These are phyloP conservation scores for Magnusiomyces sp. DNA, from an alignment of 1,139 yeast genomes.

Conservation along the genomic window DNA sequence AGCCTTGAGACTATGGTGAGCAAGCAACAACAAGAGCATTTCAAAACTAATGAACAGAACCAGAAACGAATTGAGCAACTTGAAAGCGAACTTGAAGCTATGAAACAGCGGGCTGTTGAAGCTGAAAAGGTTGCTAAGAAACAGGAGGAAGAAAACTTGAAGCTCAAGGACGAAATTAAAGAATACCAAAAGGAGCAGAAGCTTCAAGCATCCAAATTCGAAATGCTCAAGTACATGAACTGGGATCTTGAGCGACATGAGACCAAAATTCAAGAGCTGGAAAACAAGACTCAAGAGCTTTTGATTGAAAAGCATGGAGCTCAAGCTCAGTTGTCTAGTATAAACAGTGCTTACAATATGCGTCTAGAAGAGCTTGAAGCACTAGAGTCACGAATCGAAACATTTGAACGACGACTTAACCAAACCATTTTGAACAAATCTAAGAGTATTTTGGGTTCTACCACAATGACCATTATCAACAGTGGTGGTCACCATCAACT, in stretches of 20 bases:
- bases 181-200: constrained; percentile 1
- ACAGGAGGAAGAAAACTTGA: constrained; percentile 14
- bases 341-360: constrained; percentile 23
- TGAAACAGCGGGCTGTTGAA: constrained; percentile 7
- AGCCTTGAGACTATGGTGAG: neutral
- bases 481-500: neutral
- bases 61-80: constrained; percentile 2
- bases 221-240: constrained; percentile 12
- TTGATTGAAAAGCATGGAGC: constrained; percentile 20
- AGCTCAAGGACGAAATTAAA: constrained; percentile 11
- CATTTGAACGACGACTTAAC: constrained; percentile 24
- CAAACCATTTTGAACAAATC: constrained; percentile 27
- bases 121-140: constrained; percentile 11
- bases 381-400: constrained; percentile 25
- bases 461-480: constrained; percentile 27
- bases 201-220: neutral
- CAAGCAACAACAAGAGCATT: neutral
- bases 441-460: constrained; percentile 28
- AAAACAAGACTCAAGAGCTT: constrained; percentile 18
- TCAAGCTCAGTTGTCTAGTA: constrained; percentile 19
- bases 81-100: constrained; percentile 3
- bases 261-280: constrained; percentile 13
- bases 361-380: constrained; percentile 25
- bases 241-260: constrained; percentile 16
- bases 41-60: constrained; percentile 1